Evolutionary conservation across 257 asterid genomes (phyloP).

Genomic region (Plantago elongata): DNA sequence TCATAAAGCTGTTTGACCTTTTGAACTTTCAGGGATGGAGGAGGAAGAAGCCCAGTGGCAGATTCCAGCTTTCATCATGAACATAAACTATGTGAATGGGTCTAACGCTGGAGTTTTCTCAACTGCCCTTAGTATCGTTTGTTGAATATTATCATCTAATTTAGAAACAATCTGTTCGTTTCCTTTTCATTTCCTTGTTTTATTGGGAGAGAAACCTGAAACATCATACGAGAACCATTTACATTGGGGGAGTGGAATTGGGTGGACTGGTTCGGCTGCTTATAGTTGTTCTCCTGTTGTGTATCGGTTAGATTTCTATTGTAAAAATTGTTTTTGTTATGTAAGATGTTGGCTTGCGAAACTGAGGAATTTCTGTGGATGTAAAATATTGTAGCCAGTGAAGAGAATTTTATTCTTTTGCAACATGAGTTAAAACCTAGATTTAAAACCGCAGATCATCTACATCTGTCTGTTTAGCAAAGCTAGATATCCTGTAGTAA

Average conservation of each 20-base stretch:
- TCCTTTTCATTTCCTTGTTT: conserved; percentile 29
- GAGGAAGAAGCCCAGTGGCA: conserved; percentile 68
- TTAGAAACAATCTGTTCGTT: conserved; percentile 33
- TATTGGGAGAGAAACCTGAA: conserved; percentile 27
- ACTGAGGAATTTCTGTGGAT: conserved; percentile 24
- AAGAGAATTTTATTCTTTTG: neutral
- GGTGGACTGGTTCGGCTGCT: conserved; percentile 21
- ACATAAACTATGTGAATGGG: conserved; percentile 12
- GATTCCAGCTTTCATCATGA: conserved; percentile 83
- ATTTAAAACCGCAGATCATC: too few species aligned
- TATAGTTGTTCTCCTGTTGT: conserved; percentile 35
- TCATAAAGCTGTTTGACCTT: conserved; percentile 6
- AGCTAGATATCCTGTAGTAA: too few species aligned
- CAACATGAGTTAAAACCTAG: too few species aligned
- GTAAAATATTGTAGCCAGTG: conserved; percentile 26
- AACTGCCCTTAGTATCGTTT: conserved; percentile 21
- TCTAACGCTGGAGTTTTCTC: conserved; percentile 25
- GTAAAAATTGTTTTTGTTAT: conserved; percentile 30
- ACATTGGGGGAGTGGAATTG: conserved; percentile 23
- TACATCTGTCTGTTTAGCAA: too few species aligned
- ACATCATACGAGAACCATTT: conserved; percentile 22
- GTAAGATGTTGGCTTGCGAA: conserved; percentile 20
- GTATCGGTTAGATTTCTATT: conserved; percentile 41
- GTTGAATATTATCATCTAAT: conserved; percentile 19
- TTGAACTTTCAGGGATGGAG: conserved; percentile 68